Conservation (phyloP, 169 alveolate genomes). For the Plasmodium gallinaceum region DNA sequence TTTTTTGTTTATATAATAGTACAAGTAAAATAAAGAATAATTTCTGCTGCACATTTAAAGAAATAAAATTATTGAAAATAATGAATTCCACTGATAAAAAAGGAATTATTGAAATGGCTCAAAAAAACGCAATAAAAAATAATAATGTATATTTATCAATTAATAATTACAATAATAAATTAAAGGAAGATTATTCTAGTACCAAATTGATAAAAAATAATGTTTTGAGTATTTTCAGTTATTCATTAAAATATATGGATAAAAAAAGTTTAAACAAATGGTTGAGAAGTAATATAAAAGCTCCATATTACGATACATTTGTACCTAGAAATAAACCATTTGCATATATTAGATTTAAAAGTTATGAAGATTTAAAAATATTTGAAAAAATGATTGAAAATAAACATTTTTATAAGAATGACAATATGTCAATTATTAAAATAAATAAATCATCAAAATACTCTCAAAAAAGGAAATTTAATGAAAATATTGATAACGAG, state of each 20-base stretch:
- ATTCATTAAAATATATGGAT: conserved; percentile 69
- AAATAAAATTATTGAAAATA: background rate
- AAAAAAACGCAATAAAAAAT: conserved; percentile 10
- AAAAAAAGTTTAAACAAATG: conserved; percentile 69
- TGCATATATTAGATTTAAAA: conserved; percentile 66
- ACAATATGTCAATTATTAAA: conserved; percentile 59
- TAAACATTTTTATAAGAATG: conserved; percentile 60
- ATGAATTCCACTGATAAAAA: conserved; percentile 34
- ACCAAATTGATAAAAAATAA: conserved; percentile 36
- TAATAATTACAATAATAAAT: conserved; percentile 30
- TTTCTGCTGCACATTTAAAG: too few species aligned
- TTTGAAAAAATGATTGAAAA: conserved; percentile 74
- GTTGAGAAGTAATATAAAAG: conserved; percentile 68
- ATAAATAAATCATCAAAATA: conserved; percentile 33
- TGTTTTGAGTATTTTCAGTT: conserved; percentile 75
- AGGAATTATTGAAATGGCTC: conserved; percentile 25
- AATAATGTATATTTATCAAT: conserved; percentile 39
- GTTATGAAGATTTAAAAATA: conserved; percentile 30
- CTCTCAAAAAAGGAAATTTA: conserved; percentile 31
- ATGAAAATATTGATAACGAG: background rate
- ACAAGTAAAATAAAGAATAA: too few species aligned
- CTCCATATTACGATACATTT: conserved; percentile 57
- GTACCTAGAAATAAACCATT: conserved; percentile 56
- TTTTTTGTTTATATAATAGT: too few species aligned
- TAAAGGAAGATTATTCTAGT: conserved; percentile 2